Evolutionary conservation across 2,329 filamentous ascomycete genomes (phyloP).

Genomic region (Diplodia mutila): DNA sequence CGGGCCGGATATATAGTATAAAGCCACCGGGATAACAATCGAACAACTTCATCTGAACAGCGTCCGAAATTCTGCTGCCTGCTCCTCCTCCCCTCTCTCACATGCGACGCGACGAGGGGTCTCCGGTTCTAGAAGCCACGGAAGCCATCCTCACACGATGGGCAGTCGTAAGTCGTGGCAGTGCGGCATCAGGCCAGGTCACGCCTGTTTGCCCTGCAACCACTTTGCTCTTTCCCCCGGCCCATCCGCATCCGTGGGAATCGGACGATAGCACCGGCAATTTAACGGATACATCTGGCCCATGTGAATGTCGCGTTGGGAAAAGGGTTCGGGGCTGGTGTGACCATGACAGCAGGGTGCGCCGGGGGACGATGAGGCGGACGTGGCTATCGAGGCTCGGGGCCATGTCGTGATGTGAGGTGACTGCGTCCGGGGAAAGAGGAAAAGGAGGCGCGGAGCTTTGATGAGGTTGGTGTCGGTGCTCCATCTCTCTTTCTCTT

Average conservation of each 20-base stretch:
- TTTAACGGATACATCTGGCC: background rate
- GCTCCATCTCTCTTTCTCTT: background rate
- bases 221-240: background rate
- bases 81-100: background rate
- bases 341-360: background rate
- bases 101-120: background rate
- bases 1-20: background rate
- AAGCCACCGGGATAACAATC: background rate
- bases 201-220: background rate
- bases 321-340: background rate
- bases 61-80: background rate
- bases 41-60: background rate
- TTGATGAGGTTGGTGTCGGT: background rate
- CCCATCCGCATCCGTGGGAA: too few relatives aligned
- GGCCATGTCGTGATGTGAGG: constrained; percentile 15
- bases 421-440: background rate
- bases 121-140: background rate
- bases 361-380: background rate
- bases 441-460: background rate
- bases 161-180: background rate
- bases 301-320: background rate
- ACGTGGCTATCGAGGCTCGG: background rate
- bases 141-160: background rate
- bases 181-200: background rate
- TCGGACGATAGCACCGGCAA: too few relatives aligned